Percentiles rank a stretch among this genome's conserved stretches.
These are phyloP conservation scores for Xerocomellus intermedius DNA, from an alignment of 768 basidiomycete species.

Conservation along the genomic window DNA sequence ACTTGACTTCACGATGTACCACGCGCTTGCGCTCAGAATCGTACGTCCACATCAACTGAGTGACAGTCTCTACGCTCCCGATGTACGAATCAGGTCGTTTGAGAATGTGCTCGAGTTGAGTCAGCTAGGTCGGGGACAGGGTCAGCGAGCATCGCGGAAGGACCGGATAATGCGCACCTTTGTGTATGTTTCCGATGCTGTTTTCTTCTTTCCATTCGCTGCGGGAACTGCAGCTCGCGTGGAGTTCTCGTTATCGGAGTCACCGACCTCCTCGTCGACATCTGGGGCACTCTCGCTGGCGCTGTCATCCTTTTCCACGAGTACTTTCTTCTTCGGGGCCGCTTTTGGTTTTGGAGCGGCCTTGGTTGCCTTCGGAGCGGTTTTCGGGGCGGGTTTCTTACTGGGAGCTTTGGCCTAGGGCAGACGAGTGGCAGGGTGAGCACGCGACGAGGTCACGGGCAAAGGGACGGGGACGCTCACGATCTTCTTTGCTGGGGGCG, in stretches of 20 bases:
- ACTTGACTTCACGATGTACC: conserved; percentile 78
- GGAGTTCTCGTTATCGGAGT: conserved; percentile 41
- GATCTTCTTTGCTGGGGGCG: conserved; percentile 58
- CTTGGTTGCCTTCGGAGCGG: conserved; percentile 42
- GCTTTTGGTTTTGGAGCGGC: conserved; percentile 49
- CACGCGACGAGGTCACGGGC: background rate
- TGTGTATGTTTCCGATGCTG: conserved; percentile 85
- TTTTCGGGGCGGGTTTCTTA: conserved; percentile 43
- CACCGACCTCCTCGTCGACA: conserved; percentile 36
- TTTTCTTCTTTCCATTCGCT: conserved; percentile 68
- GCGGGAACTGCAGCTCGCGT: conserved; percentile 25
- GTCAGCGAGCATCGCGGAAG: background rate
- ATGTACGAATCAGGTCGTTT: conserved; percentile 95
- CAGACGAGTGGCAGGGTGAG: conserved; percentile 19
- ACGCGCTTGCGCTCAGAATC: conserved; percentile 83
- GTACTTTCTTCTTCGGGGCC: conserved; percentile 65
- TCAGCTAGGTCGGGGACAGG: conserved; percentile 52
- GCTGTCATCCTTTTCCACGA: conserved; percentile 66
- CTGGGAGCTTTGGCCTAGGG: conserved; percentile 34
- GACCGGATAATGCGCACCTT: conserved; percentile 54
- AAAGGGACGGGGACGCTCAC: conserved; percentile 11
- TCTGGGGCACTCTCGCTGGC: conserved; percentile 47
- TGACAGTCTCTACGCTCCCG: conserved; percentile 88
- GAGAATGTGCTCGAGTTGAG: conserved; percentile 92
- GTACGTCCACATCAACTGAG: conserved; percentile 91